Evolutionary conservation across 2,329 filamentous ascomycete species (phyloP).

Genomic region (Alternaria postmessia): DNA sequence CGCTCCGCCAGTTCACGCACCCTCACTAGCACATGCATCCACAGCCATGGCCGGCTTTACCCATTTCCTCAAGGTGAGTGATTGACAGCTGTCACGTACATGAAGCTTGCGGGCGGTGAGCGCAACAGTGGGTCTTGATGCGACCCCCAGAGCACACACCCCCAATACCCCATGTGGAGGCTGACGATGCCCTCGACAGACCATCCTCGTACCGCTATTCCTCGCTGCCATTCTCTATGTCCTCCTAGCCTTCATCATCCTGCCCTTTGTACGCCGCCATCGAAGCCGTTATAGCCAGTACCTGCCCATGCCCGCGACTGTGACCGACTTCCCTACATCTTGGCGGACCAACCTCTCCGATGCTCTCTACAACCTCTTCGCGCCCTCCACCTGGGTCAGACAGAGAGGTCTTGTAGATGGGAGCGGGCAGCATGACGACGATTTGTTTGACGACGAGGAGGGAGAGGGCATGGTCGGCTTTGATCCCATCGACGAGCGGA

Average conservation of each 20-base stretch:
- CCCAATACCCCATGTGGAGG: conserved; percentile 1
- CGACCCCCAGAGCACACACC: not conserved
- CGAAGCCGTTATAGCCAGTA: conserved; percentile 56
- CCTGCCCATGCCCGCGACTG: conserved; percentile 50
- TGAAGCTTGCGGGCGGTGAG: not conserved
- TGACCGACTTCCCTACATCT: conserved; percentile 25
- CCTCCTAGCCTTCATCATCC: conserved; percentile 51
- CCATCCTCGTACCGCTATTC: conserved; percentile 56
- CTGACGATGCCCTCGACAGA: conserved; percentile 38
- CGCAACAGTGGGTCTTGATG: not conserved
- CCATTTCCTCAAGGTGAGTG: conserved; percentile 46
- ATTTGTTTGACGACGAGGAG: conserved; percentile 56
- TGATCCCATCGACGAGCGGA: conserved; percentile 46
- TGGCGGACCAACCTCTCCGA: conserved; percentile 49
- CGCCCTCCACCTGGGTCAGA: conserved; percentile 41
- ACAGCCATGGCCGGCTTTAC: conserved; percentile 43
- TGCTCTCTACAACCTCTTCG: conserved; percentile 44
- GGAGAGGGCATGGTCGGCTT: conserved; percentile 59
- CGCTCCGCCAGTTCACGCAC: conserved; percentile 9
- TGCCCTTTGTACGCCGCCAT: conserved; percentile 56
- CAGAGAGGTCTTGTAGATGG: conserved; percentile 41
- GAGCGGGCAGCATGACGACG: conserved; percentile 46
- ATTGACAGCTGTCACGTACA: conserved; percentile 4
- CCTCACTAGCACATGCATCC: conserved; percentile 15
- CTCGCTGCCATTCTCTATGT: conserved; percentile 55